Percentiles rank a stretch among this genome's conserved stretches.
Conservation (phyloP, 768 basidiomycete genomes). For the Rhodotorula taiwanensis region DNA sequence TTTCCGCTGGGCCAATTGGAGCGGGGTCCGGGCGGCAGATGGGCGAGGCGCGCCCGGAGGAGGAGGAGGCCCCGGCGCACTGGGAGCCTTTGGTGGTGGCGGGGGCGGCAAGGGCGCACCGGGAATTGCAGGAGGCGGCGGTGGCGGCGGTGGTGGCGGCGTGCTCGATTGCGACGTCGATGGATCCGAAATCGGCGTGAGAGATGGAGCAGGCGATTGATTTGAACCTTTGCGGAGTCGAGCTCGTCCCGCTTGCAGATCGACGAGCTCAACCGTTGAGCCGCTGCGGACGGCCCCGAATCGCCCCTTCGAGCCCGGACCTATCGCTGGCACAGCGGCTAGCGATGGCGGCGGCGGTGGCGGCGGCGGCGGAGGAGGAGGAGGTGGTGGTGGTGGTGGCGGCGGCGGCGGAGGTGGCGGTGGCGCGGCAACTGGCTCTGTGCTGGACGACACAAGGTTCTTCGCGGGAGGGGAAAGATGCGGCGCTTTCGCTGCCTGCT, state of each 20-base stretch:
- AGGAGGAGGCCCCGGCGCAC: conserved; percentile 16
- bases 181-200: conserved; percentile 16
- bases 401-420: background rate
- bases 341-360: conserved; percentile 37
- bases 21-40: conserved; percentile 22
- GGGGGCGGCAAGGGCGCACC: conserved; percentile 33
- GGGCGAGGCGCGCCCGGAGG: conserved; percentile 32
- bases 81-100: background rate
- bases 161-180: background rate
- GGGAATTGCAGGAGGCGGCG: conserved; percentile 13
- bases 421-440: too few species aligned
- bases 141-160: conserved; percentile 44
- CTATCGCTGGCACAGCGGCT: conserved; percentile 37
- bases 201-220: too few species aligned
- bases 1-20: conserved; percentile 49
- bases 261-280: conserved; percentile 10
- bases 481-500: too few species aligned
- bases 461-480: too few species aligned
- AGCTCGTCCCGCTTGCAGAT: conserved; percentile 14
- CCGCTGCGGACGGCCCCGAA: conserved; percentile 15
- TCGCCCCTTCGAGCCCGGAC: conserved; percentile 10
- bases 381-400: conserved; percentile 5
- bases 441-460: too few species aligned
- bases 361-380: conserved; percentile 42
- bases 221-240: conserved; percentile 12